These are phyloP conservation scores for Venturia aucupariae DNA, from an alignment of 2,329 filamentous ascomycete species.

Conservation along the genomic window DNA sequence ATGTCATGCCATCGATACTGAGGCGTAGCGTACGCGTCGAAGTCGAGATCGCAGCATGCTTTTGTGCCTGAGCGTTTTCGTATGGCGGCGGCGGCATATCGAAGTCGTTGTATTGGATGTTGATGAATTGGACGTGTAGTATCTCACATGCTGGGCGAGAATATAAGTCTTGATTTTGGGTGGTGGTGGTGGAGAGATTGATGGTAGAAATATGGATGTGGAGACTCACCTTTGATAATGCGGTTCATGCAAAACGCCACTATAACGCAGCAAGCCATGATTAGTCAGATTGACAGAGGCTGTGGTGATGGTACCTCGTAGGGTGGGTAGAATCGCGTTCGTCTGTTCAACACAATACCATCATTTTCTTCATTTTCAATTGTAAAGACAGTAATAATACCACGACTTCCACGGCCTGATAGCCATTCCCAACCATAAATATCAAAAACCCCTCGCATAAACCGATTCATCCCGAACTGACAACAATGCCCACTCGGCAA, in stretches of 20 bases:
- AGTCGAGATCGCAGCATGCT: background rate
- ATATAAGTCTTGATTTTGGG: background rate
- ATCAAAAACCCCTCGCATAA: too few species aligned
- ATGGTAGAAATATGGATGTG: too few species aligned
- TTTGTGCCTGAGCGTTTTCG: background rate
- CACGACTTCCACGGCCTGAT: too few species aligned
- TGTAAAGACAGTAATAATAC: background rate
- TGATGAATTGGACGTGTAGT: constrained; percentile 6
- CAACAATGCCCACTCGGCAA: background rate
- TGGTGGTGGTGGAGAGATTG: background rate
- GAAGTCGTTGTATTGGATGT: constrained; percentile 8
- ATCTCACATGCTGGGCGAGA: constrained; percentile 2
- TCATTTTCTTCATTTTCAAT: too few species aligned
- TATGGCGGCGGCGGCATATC: background rate
- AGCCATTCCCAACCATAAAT: too few species aligned
- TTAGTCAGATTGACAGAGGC: background rate
- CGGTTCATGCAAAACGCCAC: constrained; percentile 5
- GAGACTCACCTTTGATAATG: background rate
- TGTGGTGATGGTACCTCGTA: too few species aligned
- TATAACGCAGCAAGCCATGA: constrained; percentile 10
- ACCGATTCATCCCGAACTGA: background rate
- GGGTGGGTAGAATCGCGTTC: too few species aligned
- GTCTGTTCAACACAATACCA: too few species aligned
- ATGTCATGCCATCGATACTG: constrained; percentile 7
- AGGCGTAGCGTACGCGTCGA: background rate